Percentiles rank a stretch among this genome's conserved stretches.
These are phyloP conservation scores for Puccinia horiana DNA, from an alignment of 1,284 basidiomycete genomes.

Conservation along the genomic window DNA sequence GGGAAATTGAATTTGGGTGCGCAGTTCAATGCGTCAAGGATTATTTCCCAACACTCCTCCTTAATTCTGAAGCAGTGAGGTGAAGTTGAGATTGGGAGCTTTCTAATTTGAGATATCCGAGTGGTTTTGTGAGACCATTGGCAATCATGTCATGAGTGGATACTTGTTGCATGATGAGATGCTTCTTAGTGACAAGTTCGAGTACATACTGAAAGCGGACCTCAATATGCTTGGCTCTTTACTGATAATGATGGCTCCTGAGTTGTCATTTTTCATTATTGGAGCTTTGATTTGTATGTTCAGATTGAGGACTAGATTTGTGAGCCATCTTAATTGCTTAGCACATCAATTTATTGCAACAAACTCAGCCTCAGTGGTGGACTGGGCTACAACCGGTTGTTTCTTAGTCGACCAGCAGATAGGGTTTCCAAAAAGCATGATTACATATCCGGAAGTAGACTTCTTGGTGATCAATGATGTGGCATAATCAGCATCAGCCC, in stretches of 20 bases:
- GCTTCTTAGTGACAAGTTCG: not conserved
- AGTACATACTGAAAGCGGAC: slow-evolving; percentile 20
- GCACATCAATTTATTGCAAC: too few relatives aligned
- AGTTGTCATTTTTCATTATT: not conserved
- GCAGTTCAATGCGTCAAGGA: too few relatives aligned
- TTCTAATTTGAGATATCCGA: not conserved
- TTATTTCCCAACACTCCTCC: too few relatives aligned
- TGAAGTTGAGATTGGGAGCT: not conserved
- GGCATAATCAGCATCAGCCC: slow-evolving; percentile 20
- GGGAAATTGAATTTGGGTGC: too few relatives aligned
- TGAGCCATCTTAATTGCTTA: too few relatives aligned
- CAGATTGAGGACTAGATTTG: not conserved
- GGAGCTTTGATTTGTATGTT: not conserved
- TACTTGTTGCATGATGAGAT: not conserved
- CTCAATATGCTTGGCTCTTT: slow-evolving; percentile 30
- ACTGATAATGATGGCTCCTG: too few relatives aligned
- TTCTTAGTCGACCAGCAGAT: slow-evolving; percentile 6
- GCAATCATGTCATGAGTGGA: not conserved
- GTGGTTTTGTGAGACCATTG: not conserved
- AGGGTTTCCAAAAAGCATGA: not conserved
- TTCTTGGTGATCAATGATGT: not conserved
- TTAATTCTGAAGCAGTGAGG: too few relatives aligned
- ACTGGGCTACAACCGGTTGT: slow-evolving; percentile 17
- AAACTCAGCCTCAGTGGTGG: too few relatives aligned
- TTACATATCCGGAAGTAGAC: slow-evolving; percentile 1